Base-by-base conservation (phyloP, 1,139 yeast species). In the Taiozyma onychis region DNA sequence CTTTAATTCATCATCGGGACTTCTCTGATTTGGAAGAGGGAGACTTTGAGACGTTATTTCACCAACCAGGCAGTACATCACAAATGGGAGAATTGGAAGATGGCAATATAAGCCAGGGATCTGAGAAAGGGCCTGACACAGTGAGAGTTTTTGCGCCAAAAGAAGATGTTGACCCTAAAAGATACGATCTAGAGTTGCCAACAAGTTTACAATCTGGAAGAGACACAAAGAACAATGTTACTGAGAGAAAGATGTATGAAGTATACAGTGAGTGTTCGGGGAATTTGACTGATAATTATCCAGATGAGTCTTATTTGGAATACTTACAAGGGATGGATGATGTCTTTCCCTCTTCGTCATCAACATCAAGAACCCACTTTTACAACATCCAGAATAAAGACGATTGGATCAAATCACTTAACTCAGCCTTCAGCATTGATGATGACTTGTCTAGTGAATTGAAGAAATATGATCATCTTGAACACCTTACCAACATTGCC, bases 391-490 rank as follows among this genome's bases (percentile, higher is more conserved):
- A 43, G 21, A 46, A 46, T n/a, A 52, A 45, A 24, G 55, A 51
- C 4, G 59, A 52, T 18, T 57, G 58, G 59, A 49, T 55, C 13
- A 44, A 49, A n/a, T 48, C 58, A 1, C 51, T 59, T 41, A 48
- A 56, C 41, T 51, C 54, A 6, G 60, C 57, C 3, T 56, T 59
- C 32, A 56, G 47, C 11, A 41, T 55, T 27, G 58, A 57, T 44
- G 58, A 54, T 11, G 49, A 58, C 28, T 27, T 55, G 3, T 32
- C 47, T 4, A 46, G 41, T 39, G 55, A 50, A 27, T 44, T 54
- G 39, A 39, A 39, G 18, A 47, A 42, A 32, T 22, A n/a, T 48
- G 50, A 47, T 26, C 37, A 42, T 13, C 14, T 39, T 24, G 41
- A 21, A 10, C 41, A 11, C 24, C 18, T 18, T 5, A 37, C 3